A percentile compares a stretch with the other conserved stretches of the same genome.
Conservation (phyloP, 2,329 filamentous ascomycete species). For the Botrytis pseudocinerea region DNA sequence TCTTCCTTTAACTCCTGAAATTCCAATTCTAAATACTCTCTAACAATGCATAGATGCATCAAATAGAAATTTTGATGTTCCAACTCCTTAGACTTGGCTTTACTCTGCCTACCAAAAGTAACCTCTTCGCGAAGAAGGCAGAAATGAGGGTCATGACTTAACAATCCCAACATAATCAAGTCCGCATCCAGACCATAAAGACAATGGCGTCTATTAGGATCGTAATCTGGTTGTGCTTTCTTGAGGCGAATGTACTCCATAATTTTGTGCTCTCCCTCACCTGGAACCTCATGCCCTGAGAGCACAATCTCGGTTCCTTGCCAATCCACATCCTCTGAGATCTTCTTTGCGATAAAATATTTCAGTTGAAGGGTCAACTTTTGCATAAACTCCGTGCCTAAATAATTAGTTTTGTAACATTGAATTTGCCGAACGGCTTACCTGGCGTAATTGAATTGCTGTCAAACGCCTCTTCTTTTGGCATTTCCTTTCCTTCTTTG, state of each 20-base stretch:
- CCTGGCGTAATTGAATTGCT: conserved; percentile 99
- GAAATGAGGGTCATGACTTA: conserved; percentile 98
- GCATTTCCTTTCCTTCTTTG: conserved; percentile 83
- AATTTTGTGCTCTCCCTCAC: conserved; percentile 98
- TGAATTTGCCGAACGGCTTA: conserved; percentile 32
- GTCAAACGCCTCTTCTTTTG: conserved; percentile 93
- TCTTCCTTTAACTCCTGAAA: conserved; percentile 87
- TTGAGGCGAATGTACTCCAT: conserved; percentile 99
- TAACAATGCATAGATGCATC: conserved; percentile 94
- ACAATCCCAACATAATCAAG: conserved; percentile 94
- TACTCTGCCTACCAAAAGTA: conserved; percentile 86
- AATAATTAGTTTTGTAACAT: conserved; percentile 41
- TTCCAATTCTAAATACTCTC: conserved; percentile 94
- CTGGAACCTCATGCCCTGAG: conserved; percentile 95
- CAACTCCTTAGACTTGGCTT: conserved; percentile 89
- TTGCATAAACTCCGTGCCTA: conserved; percentile 87
- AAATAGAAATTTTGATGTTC: conserved; percentile 99
- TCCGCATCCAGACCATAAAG: conserved; percentile 96
- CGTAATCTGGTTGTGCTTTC: conserved; percentile 91
- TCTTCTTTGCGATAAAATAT: conserved; percentile 99
- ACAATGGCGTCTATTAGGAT: conserved; percentile 92
- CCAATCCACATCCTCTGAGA: conserved; percentile 96
- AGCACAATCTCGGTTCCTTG: conserved; percentile 94
- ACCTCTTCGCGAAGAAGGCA: conserved; percentile 96
- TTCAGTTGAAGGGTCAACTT: conserved; percentile 91